Evolutionary conservation across 352 stramenopile genomes (phyloP).

Genomic region (Phytophthora sp.): DNA sequence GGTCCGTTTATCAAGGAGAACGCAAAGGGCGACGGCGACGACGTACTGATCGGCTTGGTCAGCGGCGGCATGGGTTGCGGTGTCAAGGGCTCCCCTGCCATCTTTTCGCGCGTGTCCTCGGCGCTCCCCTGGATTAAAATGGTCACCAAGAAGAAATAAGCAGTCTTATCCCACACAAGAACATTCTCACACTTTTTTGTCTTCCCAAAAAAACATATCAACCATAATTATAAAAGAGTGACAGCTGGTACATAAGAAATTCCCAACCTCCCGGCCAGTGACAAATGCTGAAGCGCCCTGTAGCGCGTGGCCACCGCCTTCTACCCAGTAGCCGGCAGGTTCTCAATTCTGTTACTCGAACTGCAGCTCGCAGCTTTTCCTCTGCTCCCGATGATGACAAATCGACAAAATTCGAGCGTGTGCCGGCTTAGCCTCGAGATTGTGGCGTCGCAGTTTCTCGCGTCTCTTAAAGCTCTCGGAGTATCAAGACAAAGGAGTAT

Average conservation of each 20-base stretch:
- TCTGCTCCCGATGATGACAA: conserved; percentile 6
- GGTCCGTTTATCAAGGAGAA: background rate
- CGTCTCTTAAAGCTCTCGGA: conserved; percentile 40
- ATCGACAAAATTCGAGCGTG: conserved; percentile 22
- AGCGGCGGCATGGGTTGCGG: background rate
- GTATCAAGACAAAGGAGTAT: conserved; percentile 35
- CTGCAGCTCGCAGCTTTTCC: conserved; percentile 13
- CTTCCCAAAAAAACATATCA: no score
- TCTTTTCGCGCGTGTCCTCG: background rate
- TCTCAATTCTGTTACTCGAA: background rate
- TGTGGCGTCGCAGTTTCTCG: conserved; percentile 31
- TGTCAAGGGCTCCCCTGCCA: background rate
- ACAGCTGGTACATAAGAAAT: no score
- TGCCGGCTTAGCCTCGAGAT: conserved; percentile 4
- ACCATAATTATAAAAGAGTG: no score
- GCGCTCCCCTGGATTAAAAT: background rate
- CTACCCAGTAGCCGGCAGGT: background rate
- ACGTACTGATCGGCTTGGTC: background rate
- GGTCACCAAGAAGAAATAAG: conserved; percentile 24
- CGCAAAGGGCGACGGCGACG: background rate
- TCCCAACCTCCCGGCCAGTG: no score
- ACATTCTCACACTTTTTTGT: no score
- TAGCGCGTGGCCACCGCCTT: background rate
- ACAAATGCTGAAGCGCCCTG: background rate
- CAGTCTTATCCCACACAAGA: background rate